Evolutionary conservation across 2,329 filamentous ascomycete species (phyloP).

Genomic region (Fusarium sp.): DNA sequence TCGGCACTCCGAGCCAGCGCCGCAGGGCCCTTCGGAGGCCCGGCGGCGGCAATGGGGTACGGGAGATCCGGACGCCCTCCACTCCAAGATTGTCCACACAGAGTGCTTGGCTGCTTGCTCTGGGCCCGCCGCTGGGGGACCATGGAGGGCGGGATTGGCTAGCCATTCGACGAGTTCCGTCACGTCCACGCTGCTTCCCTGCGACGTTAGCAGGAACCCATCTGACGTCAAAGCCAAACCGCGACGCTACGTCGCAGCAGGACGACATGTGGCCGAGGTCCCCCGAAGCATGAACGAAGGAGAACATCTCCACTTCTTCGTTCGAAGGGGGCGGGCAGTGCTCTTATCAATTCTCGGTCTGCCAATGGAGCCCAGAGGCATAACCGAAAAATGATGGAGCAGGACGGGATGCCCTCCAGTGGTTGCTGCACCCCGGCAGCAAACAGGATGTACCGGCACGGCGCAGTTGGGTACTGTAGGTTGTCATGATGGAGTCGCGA

Average conservation of each 20-base stretch:
- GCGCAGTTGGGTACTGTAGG: slow-evolving; percentile 5
- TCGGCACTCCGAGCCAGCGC: slow-evolving; percentile 41
- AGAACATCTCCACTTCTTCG: slow-evolving; percentile 23
- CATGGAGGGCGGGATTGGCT: slow-evolving; percentile 21
- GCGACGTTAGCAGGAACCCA: slow-evolving; percentile 30
- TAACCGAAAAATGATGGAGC: slow-evolving; percentile 12
- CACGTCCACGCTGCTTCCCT: slow-evolving; percentile 6
- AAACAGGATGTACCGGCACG: slow-evolving; percentile 5
- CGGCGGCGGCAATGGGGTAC: slow-evolving; percentile 37
- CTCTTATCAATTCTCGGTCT: background rate
- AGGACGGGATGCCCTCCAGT: background rate
- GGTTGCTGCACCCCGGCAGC: slow-evolving; percentile 7
- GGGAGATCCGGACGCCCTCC: slow-evolving; percentile 35
- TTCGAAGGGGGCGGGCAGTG: slow-evolving; percentile 10
- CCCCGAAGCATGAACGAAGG: slow-evolving; percentile 31
- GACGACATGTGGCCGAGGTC: slow-evolving; percentile 39
- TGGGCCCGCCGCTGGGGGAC: slow-evolving; percentile 10
- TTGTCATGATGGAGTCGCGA: slow-evolving; percentile 32
- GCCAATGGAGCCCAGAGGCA: slow-evolving; percentile 18
- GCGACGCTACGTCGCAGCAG: slow-evolving; percentile 8
- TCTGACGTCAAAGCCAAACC: slow-evolving; percentile 43
- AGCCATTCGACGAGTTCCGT: slow-evolving; percentile 10
- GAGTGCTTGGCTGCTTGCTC: background rate
- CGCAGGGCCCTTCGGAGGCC: slow-evolving; percentile 33
- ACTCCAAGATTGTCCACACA: slow-evolving; percentile 4